Base-by-base conservation (phyloP, 345 rosid genomes). In the Aquilaria malaccensis region DNA sequence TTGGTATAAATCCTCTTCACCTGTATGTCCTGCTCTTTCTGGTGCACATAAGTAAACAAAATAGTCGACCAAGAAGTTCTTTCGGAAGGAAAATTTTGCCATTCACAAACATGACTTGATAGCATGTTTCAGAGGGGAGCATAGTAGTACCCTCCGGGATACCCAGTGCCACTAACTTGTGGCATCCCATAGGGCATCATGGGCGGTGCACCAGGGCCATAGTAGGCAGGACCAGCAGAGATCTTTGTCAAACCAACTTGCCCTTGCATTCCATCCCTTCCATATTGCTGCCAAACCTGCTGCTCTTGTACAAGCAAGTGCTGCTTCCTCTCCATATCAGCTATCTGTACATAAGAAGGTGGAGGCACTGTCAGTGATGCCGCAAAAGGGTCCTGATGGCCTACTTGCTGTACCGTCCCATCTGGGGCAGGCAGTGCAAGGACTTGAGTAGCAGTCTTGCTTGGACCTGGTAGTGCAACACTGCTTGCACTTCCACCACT, bases 401-500 rank as follows among this genome's bases (percentile, higher is more conserved):
- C 79, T 1, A 84, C 59, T 11, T 71, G 62, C 62, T 81, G 81
- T n/a, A 83, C 79, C 0, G 82, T 83, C 59, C 96, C 96, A 61
- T 88, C 89, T 0, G 92, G 89, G 3, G 96, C 96, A 2, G 96
- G 96, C 52, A 88, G 79, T 13, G 96, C 96, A 59, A 88, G 63
- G 7, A 88, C 78, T 2, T 82, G 87, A 13, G 82, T 78, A 45
- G 72, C 66, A 49, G 55, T 73, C 59, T 75, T 62, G 13, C 84
- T 84, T 2, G 70, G 76, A 30, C 79, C 77, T 0, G 97, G 94
- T 54, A 94, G 67, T 2, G 86, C 85, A 53, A 87, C 85, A 33
- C 96, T 87, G 70, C 99, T 94, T 2, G 91, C 80, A 46, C 95
- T 84, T 6, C 99, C 99, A 52, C 97, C 93, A 2, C 85, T 81